Conservation (phyloP, 768 basidiomycete species). For the Mycena belliarum region DNA sequence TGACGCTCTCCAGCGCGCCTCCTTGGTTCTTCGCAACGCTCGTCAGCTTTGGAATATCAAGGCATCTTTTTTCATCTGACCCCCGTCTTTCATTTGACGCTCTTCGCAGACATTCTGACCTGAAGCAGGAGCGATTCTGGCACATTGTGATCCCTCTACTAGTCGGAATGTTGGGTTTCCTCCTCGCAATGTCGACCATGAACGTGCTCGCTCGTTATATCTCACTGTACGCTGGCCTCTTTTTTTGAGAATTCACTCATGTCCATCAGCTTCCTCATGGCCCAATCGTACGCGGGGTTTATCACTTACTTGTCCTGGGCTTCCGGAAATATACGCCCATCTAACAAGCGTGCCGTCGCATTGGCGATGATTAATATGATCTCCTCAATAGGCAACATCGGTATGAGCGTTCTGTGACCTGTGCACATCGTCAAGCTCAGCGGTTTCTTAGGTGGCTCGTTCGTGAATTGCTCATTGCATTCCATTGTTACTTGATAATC, state of each 20-base stretch:
- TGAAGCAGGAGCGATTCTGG: constrained; percentile 65
- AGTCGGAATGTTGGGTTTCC: constrained; percentile 68
- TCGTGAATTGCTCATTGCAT: constrained; percentile 31
- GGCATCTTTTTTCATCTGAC: constrained; percentile 32
- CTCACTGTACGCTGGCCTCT: constrained; percentile 46
- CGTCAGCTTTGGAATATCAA: constrained; percentile 52
- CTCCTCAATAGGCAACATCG: constrained; percentile 30
- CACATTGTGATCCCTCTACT: constrained; percentile 57
- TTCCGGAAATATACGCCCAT: constrained; percentile 58
- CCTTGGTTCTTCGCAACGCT: constrained; percentile 70
- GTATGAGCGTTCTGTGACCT: no score
- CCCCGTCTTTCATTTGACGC: constrained; percentile 1
- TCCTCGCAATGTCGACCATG: constrained; percentile 65
- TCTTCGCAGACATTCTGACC: constrained; percentile 71
- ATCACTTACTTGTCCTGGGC: constrained; percentile 62
- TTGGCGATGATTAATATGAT: constrained; percentile 82
- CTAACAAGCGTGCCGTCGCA: constrained; percentile 87
- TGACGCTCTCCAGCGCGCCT: constrained; percentile 43
- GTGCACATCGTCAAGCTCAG: no score
- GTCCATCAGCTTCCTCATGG: constrained; percentile 78
- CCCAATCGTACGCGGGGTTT: constrained; percentile 72
- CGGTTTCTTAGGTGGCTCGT: constrained; percentile 85
- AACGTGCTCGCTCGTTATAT: constrained; percentile 63
- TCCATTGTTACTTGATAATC: background rate
- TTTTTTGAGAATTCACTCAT: background rate